Conservation (phyloP, 306 rosid species). For the Cajanus cajan region DNA sequence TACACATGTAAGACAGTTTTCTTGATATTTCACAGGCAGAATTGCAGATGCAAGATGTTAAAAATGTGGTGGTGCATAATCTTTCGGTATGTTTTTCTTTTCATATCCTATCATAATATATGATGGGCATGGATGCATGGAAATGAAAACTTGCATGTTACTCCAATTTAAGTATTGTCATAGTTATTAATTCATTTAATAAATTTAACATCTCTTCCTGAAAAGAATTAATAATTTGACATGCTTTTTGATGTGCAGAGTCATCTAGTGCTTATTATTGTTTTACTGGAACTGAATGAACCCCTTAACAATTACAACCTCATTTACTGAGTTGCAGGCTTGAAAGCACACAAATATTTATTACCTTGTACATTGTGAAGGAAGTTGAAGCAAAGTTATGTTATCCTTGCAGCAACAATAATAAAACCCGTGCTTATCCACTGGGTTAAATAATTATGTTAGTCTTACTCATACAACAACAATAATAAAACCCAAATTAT, state of each 20-base stretch:
- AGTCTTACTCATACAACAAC: too few species aligned
- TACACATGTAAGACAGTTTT: slow-evolving; percentile 4
- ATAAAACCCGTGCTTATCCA: too few species aligned
- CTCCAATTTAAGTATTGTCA: slow-evolving; percentile 1
- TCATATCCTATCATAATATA: slow-evolving; percentile 4
- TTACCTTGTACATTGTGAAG: not conserved
- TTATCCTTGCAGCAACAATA: not conserved
- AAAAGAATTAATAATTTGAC: not conserved
- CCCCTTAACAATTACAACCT: slow-evolving; percentile 12
- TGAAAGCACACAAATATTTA: too few species aligned
- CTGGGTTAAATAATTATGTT: too few species aligned
- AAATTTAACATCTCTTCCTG: not conserved
- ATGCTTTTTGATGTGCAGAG: not conserved
- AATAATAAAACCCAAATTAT: too few species aligned
- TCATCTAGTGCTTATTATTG: not conserved
- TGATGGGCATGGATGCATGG: not conserved
- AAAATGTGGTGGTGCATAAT: slow-evolving; percentile 80
- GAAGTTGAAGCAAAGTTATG: not conserved
- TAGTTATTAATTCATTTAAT: not conserved
- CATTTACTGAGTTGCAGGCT: not conserved
- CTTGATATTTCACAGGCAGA: slow-evolving; percentile 70
- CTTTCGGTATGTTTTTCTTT: slow-evolving; percentile 66
- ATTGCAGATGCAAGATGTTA: slow-evolving; percentile 87
- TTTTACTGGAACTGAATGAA: slow-evolving; percentile 5
- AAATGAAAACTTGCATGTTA: not conserved